Conservation (phyloP, 257 asterid species). For the Nicotiana tomentosiformis region DNA sequence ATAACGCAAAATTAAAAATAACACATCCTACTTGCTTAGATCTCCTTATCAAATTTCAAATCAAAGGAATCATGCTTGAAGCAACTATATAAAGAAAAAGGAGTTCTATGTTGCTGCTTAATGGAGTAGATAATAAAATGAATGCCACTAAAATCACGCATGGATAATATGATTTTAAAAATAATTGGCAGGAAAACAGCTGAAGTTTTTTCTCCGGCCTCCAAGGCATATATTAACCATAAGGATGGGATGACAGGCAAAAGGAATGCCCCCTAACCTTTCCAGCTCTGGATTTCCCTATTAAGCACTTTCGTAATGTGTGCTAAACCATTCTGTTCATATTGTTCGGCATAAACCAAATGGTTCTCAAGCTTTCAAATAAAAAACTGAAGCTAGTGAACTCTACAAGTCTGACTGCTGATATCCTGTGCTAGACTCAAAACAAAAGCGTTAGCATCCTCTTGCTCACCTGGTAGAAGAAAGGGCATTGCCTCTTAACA, state of each 20-base stretch:
- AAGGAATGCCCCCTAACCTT: background rate
- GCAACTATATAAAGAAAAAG: background rate
- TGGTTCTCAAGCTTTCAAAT: background rate
- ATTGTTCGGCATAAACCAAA: background rate
- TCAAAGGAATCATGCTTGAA: background rate
- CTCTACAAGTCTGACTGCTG: background rate
- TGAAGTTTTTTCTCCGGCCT: background rate
- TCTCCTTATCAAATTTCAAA: background rate
- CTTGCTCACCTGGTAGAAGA: constrained; percentile 76
- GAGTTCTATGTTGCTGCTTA: background rate
- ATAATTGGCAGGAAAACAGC: constrained; percentile 1
- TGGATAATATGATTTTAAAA: background rate
- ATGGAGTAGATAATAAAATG: background rate
- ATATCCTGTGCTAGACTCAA: background rate
- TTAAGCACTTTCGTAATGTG: background rate
- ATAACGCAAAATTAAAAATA: background rate
- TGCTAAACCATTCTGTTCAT: background rate
- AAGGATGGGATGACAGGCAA: background rate
- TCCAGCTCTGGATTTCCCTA: background rate
- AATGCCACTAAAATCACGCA: background rate
- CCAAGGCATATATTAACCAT: background rate
- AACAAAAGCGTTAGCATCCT: background rate
- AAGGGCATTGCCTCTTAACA: constrained; percentile 80
- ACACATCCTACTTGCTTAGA: background rate
- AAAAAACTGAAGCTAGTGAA: background rate